Conservation (phyloP, 495 filamentous ascomycete species). For the Xylaria castorea region DNA sequence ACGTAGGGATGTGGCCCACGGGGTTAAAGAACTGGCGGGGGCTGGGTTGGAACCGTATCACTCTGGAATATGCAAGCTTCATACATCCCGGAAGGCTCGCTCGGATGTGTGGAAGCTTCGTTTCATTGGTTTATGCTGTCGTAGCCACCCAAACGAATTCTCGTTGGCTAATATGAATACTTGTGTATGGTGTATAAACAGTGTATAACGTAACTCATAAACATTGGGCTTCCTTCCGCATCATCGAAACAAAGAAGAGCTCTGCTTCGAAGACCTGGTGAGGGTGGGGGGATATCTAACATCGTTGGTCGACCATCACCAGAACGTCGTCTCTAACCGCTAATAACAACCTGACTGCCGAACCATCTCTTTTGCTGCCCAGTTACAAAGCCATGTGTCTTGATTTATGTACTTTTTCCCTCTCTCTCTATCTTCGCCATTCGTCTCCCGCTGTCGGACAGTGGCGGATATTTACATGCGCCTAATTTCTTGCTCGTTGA, state of each 20-base stretch:
- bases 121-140: constrained; percentile 19
- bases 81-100: background rate
- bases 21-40: constrained; percentile 9
- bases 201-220: constrained; percentile 10
- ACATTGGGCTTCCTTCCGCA: constrained; percentile 29
- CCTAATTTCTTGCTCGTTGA: constrained; percentile 82
- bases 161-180: constrained; percentile 23
- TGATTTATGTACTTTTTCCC: background rate
- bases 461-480: constrained; percentile 68
- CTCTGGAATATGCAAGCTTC: constrained; percentile 9
- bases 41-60: constrained; percentile 18
- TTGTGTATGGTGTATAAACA: constrained; percentile 19
- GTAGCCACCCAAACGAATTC: constrained; percentile 10
- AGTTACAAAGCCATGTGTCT: background rate
- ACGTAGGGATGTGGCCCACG: constrained; percentile 10
- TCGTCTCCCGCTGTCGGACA: background rate
- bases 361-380: constrained; percentile 9
- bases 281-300: constrained; percentile 31
- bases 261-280: constrained; percentile 23
- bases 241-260: constrained; percentile 31
- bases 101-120: constrained; percentile 7
- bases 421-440: background rate
- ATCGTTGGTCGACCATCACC: constrained; percentile 25
- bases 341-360: constrained; percentile 19
- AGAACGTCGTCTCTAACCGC: constrained; percentile 18